Percentiles rank a stretch among this genome's conserved stretches.
Conservation (phyloP, 345 rosid genomes). For the Acer saccharum region DNA sequence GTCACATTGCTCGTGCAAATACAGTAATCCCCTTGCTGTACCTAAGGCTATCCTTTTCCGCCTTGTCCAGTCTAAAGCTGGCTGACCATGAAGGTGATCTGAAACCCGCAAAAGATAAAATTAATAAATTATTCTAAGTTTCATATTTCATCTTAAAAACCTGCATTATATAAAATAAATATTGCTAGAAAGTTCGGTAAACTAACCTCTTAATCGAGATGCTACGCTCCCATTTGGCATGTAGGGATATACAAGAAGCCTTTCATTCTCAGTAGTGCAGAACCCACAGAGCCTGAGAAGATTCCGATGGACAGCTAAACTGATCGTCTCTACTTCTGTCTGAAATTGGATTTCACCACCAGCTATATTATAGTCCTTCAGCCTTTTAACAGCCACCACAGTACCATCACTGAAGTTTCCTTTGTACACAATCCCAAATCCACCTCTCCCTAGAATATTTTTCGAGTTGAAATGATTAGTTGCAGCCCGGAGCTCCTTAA, state of each 20-base stretch:
- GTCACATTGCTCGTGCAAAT: slow-evolving; percentile 93
- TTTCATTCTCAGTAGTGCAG: slow-evolving; percentile 86
- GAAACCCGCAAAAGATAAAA: slow-evolving; percentile 13
- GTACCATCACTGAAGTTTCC: slow-evolving; percentile 77
- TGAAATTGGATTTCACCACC: slow-evolving; percentile 98
- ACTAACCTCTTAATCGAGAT: slow-evolving; percentile 82
- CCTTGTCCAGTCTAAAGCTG: slow-evolving; percentile 84
- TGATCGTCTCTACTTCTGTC: slow-evolving; percentile 94
- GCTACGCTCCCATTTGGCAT: slow-evolving; percentile 98
- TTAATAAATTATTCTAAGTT: neutral
- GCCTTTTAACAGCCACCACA: slow-evolving; percentile 93
- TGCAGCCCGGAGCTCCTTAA: slow-evolving; percentile 90
- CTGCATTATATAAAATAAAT: neutral
- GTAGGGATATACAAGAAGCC: slow-evolving; percentile 93
- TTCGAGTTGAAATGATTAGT: slow-evolving; percentile 86
- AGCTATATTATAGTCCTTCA: slow-evolving; percentile 81
- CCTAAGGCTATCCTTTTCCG: slow-evolving; percentile 89
- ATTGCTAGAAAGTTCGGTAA: neutral
- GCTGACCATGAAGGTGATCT: slow-evolving; percentile 69
- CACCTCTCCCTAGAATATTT: slow-evolving; percentile 90
- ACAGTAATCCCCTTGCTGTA: slow-evolving; percentile 84
- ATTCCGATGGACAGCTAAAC: slow-evolving; percentile 95
- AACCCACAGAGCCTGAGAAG: slow-evolving; percentile 96
- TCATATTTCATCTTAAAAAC: neutral
- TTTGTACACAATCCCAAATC: slow-evolving; percentile 94